Conservation (phyloP, 495 filamentous ascomycete species). For the Neurospora intermedia region DNA sequence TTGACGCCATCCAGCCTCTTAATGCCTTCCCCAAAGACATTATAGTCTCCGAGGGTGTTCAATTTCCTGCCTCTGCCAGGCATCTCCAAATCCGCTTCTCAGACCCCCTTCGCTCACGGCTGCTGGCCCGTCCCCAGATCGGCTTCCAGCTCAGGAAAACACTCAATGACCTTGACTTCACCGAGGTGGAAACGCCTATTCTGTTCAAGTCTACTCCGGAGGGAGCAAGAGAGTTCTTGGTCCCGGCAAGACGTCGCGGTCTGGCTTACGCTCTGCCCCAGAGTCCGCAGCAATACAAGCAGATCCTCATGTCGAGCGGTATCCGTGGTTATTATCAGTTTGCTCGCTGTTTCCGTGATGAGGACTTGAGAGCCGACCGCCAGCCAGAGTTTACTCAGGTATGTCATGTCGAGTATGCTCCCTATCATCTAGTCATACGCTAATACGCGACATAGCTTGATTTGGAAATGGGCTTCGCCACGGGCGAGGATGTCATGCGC, state of each 20-base stretch:
- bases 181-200: constrained; percentile 82
- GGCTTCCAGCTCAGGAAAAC: constrained; percentile 42
- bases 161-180: constrained; percentile 46
- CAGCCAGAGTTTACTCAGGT: constrained; percentile 97
- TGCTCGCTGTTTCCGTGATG: constrained; percentile 90
- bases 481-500: constrained; percentile 61
- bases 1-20: constrained; percentile 53
- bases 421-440: background rate
- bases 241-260: constrained; percentile 65
- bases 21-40: constrained; percentile 72
- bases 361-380: constrained; percentile 83
- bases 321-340: constrained; percentile 80
- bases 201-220: constrained; percentile 97
- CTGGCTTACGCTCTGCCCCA: constrained; percentile 86
- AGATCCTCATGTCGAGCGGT: constrained; percentile 91
- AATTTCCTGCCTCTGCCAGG: constrained; percentile 61
- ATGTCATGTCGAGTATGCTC: constrained; percentile 5
- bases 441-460: constrained; percentile 51
- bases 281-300: constrained; percentile 97
- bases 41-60: constrained; percentile 56
- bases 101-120: constrained; percentile 47
- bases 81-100: constrained; percentile 79
- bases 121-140: constrained; percentile 44
- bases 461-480: constrained; percentile 81
- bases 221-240: constrained; percentile 90